Base-by-base conservation (phyloP, 441 rosid genomes). In the Eutrema salsugineum region DNA sequence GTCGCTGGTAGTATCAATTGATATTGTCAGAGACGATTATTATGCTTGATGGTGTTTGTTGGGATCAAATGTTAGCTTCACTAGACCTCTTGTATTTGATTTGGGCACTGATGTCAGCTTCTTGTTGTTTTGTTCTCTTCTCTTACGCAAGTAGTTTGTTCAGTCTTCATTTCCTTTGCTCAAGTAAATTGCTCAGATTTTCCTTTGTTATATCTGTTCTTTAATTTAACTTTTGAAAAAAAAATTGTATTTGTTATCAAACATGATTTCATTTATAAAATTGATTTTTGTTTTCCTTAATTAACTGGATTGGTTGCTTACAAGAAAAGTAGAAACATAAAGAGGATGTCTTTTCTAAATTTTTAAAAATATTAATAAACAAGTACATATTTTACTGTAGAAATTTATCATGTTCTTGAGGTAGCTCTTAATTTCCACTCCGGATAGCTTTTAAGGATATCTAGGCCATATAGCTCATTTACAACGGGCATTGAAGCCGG, bases 401-500 rank as follows among this genome's bases (percentile, higher is more conserved):
- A 12, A 24, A 50, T 9, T 6, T 33, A 22, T 24, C 51, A 64
- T 10, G 10, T 16, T 50, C 66, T 33, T 2, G 56, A 50, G 56
- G 43, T 67, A 3, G 1, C 3, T 2, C 15, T 4, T 58, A 84
- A 70, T 80, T 72, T 80, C 93, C 89, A 84, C 47, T 79, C 50
- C 50, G 92, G 47, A 82, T 86, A 86, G 42, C 57, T 84, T 82
- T 94, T 90, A 54, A 88, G 88, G 30, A 43, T 79, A 69, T 90
- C 88, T 8, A 91, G 78, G 47, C 99, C 97, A 30, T 97, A 91
- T 5, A 86, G 85, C 72, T 87, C 84, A 83, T 90, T 91, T 61
- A 94, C 92, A 2, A 66, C 70, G 4, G 93, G 93, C 97, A 94
- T 86, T 36, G 90, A 88, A 61, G 99, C 99, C 0, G 97, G 99